Evolutionary conservation across 495 filamentous ascomycete species (phyloP).

Genomic region (Penicillium parvum): DNA sequence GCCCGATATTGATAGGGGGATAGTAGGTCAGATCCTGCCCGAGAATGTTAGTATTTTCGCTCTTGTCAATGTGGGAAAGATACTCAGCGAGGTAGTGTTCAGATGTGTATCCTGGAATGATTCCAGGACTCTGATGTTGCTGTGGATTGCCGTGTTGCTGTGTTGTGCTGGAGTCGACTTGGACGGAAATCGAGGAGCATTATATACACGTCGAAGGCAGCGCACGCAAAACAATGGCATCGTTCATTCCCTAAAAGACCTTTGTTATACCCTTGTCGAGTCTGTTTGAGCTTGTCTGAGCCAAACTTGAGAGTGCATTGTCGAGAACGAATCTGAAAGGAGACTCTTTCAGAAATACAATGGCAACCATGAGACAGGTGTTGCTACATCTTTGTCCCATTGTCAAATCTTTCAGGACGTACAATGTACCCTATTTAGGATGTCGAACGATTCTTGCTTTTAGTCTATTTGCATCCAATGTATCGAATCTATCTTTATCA

Average conservation of each 20-base stretch:
- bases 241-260: background rate
- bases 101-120: background rate
- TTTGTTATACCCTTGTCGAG: constrained; percentile 2
- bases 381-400: constrained; percentile 3
- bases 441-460: constrained; percentile 1
- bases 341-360: background rate
- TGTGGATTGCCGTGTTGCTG: background rate
- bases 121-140: background rate
- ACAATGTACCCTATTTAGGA: constrained; percentile 9
- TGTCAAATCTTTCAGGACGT: background rate
- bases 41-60: background rate
- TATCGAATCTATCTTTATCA: constrained; percentile 13
- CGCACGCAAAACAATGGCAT: background rate
- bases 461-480: constrained; percentile 13
- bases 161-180: background rate
- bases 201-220: constrained; percentile 10
- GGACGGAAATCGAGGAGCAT: background rate
- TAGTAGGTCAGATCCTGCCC: background rate
- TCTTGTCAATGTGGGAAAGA: background rate
- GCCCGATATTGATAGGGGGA: background rate
- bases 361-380: background rate
- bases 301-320: background rate
- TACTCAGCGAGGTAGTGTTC: background rate
- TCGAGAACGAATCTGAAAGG: background rate
- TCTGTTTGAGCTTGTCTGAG: constrained; percentile 1